A percentile compares a stretch with the other conserved stretches of the same genome.
Conservation (phyloP, 108 stramenopile genomes). For the Skeletonema menzelii region DNA sequence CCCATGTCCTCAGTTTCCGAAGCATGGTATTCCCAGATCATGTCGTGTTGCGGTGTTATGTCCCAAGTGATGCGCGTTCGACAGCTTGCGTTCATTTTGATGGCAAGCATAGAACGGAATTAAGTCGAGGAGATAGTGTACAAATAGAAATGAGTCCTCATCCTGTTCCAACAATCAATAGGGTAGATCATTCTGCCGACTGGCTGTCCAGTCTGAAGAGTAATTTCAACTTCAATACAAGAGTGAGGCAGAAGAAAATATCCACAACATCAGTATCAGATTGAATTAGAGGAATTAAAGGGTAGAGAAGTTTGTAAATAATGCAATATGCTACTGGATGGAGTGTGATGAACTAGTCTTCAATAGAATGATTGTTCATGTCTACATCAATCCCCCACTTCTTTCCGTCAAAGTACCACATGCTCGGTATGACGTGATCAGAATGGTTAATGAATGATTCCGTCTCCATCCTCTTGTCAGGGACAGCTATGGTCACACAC, state of each 20-base stretch:
- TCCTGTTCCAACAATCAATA: constrained; percentile 90
- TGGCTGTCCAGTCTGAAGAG: constrained; percentile 82
- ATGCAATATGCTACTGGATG: neutral
- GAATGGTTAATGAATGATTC: constrained; percentile 48
- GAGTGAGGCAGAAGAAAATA: constrained; percentile 62
- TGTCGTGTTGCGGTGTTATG: constrained; percentile 80
- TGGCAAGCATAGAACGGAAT: constrained; percentile 82
- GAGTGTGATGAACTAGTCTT: neutral
- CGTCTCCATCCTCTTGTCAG: constrained; percentile 69
- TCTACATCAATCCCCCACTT: constrained; percentile 51
- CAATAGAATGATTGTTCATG: constrained; percentile 1
- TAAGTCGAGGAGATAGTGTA: constrained; percentile 90
- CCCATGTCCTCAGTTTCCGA: constrained; percentile 94
- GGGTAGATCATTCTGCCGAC: constrained; percentile 86
- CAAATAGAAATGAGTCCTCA: constrained; percentile 88
- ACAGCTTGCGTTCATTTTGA: constrained; percentile 93
- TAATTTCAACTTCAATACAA: constrained; percentile 87
- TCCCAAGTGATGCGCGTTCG: constrained; percentile 87
- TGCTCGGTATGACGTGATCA: constrained; percentile 59
- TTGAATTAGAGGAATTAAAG: neutral
- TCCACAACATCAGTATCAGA: neutral
- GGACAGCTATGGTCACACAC: constrained; percentile 71
- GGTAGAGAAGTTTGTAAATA: neutral
- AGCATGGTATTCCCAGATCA: constrained; percentile 97
- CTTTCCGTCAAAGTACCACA: constrained; percentile 65